Evolutionary conservation across 2,329 filamentous ascomycete genomes (phyloP).

Genomic region (Rutstroemia sp.): DNA sequence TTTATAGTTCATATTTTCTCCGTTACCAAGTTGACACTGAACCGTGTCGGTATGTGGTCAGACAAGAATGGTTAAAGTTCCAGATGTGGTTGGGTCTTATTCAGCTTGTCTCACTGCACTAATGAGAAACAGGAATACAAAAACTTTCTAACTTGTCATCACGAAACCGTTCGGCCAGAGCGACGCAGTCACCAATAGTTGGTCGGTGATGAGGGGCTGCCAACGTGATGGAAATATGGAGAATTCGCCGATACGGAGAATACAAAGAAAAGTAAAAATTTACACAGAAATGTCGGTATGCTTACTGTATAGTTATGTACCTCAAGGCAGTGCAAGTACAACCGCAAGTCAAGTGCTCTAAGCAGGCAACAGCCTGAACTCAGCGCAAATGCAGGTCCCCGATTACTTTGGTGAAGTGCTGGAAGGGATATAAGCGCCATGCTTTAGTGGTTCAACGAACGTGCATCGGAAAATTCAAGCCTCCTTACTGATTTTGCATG

Average conservation of each 20-base stretch:
- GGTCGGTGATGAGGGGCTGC: background rate
- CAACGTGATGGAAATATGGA: background rate
- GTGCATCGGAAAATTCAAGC: background rate
- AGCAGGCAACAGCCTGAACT: background rate
- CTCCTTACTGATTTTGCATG: background rate
- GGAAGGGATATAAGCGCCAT: background rate
- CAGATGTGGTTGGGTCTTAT: background rate
- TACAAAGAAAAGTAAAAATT: background rate
- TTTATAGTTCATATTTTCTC: constrained; percentile 8
- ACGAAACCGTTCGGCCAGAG: background rate
- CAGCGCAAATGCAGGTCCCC: constrained; percentile 1
- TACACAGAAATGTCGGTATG: too few species aligned
- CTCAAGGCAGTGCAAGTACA: background rate
- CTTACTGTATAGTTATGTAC: too few species aligned
- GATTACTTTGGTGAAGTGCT: background rate
- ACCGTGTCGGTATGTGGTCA: background rate
- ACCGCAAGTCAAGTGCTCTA: background rate
- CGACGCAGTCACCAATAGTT: too few species aligned
- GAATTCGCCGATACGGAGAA: constrained; percentile 9
- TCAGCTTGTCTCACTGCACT: constrained; percentile 5
- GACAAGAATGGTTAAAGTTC: background rate
- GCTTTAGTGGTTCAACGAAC: constrained; percentile 1
- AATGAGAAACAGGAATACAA: background rate
- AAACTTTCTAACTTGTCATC: background rate
- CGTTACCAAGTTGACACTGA: background rate